Evolutionary conservation across 345 rosid genomes (phyloP).

Genomic region (Salix caprea): DNA sequence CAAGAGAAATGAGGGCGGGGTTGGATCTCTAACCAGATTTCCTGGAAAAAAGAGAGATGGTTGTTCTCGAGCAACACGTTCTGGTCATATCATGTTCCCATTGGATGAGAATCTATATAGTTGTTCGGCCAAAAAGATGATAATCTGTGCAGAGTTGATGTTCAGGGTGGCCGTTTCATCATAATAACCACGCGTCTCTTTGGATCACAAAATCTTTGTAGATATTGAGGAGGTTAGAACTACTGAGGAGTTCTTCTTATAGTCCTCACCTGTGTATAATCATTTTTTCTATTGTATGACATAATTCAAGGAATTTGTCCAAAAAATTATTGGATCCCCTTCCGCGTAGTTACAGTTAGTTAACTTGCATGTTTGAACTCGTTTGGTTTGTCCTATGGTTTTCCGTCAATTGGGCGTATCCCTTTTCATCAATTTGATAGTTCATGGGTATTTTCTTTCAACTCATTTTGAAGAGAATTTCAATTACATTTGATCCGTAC

Average conservation of each 20-base stretch:
- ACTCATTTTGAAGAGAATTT: too few relatives aligned
- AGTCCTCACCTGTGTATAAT: constrained; percentile 14
- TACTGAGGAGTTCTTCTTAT: neutral
- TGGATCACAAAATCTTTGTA: constrained; percentile 15
- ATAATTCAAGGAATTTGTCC: constrained; percentile 11
- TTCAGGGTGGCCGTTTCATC: neutral
- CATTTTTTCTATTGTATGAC: constrained; percentile 11
- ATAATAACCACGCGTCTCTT: neutral
- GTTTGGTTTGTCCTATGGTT: neutral
- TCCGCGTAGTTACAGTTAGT: neutral
- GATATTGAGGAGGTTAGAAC: constrained; percentile 20
- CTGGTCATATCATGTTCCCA: neutral
- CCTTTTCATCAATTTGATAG: neutral
- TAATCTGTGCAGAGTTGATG: neutral
- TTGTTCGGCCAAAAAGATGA: neutral
- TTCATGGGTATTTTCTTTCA: too few relatives aligned
- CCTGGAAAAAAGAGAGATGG: too few relatives aligned
- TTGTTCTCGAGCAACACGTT: neutral
- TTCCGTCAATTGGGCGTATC: neutral
- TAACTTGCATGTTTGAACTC: neutral
- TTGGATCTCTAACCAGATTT: neutral
- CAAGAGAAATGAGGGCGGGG: constrained; percentile 23
- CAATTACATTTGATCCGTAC: too few relatives aligned
- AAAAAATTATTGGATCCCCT: neutral
- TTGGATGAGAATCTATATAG: neutral